Conservation (phyloP, 129 eudicot genomes). For the Escallonia rubra region DNA sequence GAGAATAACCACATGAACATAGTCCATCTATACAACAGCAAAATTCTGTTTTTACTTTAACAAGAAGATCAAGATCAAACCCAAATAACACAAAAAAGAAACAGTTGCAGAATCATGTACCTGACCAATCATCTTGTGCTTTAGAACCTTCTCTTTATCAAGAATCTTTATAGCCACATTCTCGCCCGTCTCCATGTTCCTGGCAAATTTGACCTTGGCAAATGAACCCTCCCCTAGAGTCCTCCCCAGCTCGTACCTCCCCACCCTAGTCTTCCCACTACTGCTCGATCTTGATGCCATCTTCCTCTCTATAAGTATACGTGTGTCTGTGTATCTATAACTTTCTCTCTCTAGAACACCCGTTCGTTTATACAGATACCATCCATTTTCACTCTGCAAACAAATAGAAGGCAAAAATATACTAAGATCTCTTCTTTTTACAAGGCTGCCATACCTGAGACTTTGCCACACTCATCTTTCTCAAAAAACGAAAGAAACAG, state of each 20-base stretch:
- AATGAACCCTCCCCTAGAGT: conserved; percentile 87
- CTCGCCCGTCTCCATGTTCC: conserved; percentile 56
- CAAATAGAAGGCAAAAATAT: neutral
- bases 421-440: conserved; percentile 68
- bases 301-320: conserved; percentile 7
- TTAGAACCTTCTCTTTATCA: conserved; percentile 80
- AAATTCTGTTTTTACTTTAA: too few species aligned
- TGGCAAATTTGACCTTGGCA: conserved; percentile 78
- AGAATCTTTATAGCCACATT: conserved; percentile 82
- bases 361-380: conserved; percentile 21
- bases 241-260: conserved; percentile 79
- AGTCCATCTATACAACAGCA: too few species aligned
- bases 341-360: neutral
- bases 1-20: too few species aligned
- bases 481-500: too few species aligned
- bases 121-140: conserved; percentile 89
- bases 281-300: conserved; percentile 1
- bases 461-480: conserved; percentile 75
- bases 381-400: conserved; percentile 23
- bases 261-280: conserved; percentile 64
- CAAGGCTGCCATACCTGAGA: conserved; percentile 97
- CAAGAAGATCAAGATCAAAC: neutral
- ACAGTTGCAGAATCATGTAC: conserved; percentile 19
- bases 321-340: conserved; percentile 1
- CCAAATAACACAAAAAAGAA: neutral